Evolutionary conservation across 352 stramenopile genomes (phyloP), one percentile per base, ranked within the genome.

Genomic region (Phytophthora kernoviae): DNA sequence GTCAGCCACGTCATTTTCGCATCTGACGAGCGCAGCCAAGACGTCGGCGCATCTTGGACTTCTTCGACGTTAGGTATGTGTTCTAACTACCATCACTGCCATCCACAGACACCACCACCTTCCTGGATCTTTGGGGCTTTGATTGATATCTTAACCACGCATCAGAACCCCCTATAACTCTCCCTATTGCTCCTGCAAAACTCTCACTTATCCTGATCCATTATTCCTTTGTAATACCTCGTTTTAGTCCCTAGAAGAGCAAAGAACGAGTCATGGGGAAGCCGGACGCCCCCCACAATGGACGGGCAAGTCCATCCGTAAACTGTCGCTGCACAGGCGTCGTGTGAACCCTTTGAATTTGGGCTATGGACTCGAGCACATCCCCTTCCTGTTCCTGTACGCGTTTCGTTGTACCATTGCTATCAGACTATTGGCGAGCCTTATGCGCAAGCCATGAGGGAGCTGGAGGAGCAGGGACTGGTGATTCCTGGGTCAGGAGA

Each of bases 321-420:
- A 86, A 68, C 65, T 92, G 15, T 85, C 77, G 55, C 67, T 92
- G 52, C 72, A 92, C 55, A 62, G 66, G 30, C 79, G 80, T 12
- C 81, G 82, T 21, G 62, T 66, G 27, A 92, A 85, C 50, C 70
- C 69, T 10, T 48, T 87, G 33, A 79, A 85, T 54, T 50, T 83
- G 27, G 76, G 79, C 49, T 92, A 90, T 54, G 81, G 81, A 4
- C 72, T 90, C 36, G 81, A 92, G 63, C 82, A 92, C 57, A 46
- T 87, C 8, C 79, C 81, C 4, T 92, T 90, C 58, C 36, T 90
- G 14, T 58, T 87, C 36, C 59, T 92, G 11, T 89, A 92, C 62
- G 82, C 70, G 27, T 88, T 75, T 84, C 79, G 46, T 56, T 92
- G 47, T 90, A 89, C 58, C 69, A 87, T 64, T 92, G 81, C 59